Evolutionary conservation across 805 yeast genomes (phyloP), one percentile per base, ranked within the genome.

Genomic region (Clavispora carvajalis): DNA sequence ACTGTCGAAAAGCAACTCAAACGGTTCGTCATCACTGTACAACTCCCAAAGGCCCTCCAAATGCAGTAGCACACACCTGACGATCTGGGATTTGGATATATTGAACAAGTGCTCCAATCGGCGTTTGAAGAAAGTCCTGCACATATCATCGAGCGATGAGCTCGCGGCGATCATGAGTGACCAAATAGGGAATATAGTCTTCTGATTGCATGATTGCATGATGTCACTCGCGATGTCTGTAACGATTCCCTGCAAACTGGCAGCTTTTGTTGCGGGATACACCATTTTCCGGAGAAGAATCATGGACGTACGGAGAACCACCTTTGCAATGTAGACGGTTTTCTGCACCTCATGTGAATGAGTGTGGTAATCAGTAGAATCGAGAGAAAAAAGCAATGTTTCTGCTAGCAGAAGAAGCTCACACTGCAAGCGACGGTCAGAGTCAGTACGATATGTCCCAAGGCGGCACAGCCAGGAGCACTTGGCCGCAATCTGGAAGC

Each of bases 401-500:
- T 33, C 47, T 10, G 50, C 46, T 2, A 39, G 23, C 29, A 28
- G 34, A 4, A 39, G 37, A 18, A 46, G 16, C 24, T 44, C 45
- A 8, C 28, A 21, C 18, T 38, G 41, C 2, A 40, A 23, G 1
- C 39, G 12, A 2, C 23, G 35, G 10, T 39, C 44, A 4, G 25
- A 21, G 4, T 33, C 29, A 10, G 30, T 30, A 6, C 44, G 37
- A 9, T 46, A 48, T 22, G 39, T 41, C 2, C 36, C 38, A 11
- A 48, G 44, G 3, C 52, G 42, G 28, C 50, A 46, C 52, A 48
- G 50, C 52, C 52, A 48, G 4, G 52, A 44, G 33, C 46, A 37
- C 26, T 48, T 48, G 18, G 52, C 48, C 12, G 52, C 52, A 18
- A 48, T 42, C 30, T 41, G 49, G 19, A 48, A 48, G 4, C 50